Conservation (phyloP, 208 protist species). For the Balamuthia mandrillaris region DNA sequence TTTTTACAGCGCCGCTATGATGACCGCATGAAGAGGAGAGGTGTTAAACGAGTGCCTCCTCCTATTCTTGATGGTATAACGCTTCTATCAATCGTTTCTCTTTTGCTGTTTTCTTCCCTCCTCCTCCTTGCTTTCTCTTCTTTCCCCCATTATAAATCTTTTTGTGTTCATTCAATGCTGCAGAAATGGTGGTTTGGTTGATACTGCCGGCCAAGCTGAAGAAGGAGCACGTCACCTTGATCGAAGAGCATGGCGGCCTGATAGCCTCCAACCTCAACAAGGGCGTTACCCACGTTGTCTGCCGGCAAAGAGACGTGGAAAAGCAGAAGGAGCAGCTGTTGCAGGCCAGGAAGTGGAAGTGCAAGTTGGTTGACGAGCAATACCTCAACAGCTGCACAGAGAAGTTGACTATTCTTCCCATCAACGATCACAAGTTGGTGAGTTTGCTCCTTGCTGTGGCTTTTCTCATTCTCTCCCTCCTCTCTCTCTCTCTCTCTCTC, state of each 20-base stretch:
- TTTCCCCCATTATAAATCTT: not conserved
- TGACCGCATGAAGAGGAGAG: not conserved
- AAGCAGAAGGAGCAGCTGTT: not conserved
- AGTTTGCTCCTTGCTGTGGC: too few relatives aligned
- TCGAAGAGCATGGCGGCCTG: not conserved
- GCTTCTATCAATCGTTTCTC: too few relatives aligned
- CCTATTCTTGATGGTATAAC: too few relatives aligned
- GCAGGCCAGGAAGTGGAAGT: not conserved
- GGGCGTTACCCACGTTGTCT: not conserved
- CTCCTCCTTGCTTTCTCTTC: too few relatives aligned
- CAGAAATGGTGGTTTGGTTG: too few relatives aligned
- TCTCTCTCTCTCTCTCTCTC: constrained; percentile 44
- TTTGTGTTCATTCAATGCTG: not conserved
- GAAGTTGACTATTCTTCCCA: not conserved
- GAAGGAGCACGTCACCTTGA: not conserved
- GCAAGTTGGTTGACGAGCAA: not conserved
- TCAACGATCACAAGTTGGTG: too few relatives aligned
- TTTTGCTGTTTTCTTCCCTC: not conserved
- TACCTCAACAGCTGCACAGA: not conserved
- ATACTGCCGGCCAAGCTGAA: not conserved
- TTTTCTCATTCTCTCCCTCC: not conserved
- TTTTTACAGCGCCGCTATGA: too few relatives aligned
- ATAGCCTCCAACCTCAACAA: not conserved
- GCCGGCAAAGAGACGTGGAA: not conserved
- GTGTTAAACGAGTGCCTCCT: not conserved